A percentile compares a stretch with the other conserved stretches of the same genome.
Evolutionary conservation across 192 early-diverging fungal species (phyloP).

Genomic region (Umbelopsis ramanniana): DNA sequence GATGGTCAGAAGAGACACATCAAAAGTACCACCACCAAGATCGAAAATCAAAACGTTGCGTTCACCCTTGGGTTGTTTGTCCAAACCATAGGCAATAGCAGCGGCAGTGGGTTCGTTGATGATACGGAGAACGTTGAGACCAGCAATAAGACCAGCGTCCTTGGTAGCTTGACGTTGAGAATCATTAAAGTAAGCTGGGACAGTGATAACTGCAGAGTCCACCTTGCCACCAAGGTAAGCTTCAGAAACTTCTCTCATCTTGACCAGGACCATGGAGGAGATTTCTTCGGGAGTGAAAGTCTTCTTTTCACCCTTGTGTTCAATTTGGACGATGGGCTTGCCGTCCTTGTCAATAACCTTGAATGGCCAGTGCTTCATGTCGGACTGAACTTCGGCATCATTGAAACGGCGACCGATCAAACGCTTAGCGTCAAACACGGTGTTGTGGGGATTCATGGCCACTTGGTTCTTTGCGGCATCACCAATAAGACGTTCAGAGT

Average conservation of each 20-base stretch:
- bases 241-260: conserved; percentile 70
- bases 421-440: conserved; percentile 98
- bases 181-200: conserved; percentile 98
- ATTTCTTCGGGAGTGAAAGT: conserved; percentile 97
- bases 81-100: conserved; percentile 98
- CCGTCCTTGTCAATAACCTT: conserved; percentile 83
- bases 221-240: conserved; percentile 83
- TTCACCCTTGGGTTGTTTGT: conserved; percentile 94
- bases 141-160: conserved; percentile 96
- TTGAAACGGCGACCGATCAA: conserved; percentile 94
- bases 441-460: conserved; percentile 97
- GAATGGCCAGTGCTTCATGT: conserved; percentile 99
- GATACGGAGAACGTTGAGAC: conserved; percentile 98
- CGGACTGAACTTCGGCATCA: conserved; percentile 93
- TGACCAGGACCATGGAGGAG: conserved; percentile 95
- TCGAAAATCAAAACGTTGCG: conserved; percentile 98
- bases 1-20: conserved; percentile 97
- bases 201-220: conserved; percentile 94
- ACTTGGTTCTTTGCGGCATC: conserved; percentile 99
- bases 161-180: conserved; percentile 99
- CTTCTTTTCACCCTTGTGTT: conserved; percentile 97
- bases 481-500: conserved; percentile 96
- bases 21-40: conserved; percentile 98
- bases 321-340: conserved; percentile 93
- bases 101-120: conserved; percentile 99